Percentiles rank a stretch among this genome's conserved stretches.
Conservation (phyloP, 768 basidiomycete genomes). For the Boletus fagicola region DNA sequence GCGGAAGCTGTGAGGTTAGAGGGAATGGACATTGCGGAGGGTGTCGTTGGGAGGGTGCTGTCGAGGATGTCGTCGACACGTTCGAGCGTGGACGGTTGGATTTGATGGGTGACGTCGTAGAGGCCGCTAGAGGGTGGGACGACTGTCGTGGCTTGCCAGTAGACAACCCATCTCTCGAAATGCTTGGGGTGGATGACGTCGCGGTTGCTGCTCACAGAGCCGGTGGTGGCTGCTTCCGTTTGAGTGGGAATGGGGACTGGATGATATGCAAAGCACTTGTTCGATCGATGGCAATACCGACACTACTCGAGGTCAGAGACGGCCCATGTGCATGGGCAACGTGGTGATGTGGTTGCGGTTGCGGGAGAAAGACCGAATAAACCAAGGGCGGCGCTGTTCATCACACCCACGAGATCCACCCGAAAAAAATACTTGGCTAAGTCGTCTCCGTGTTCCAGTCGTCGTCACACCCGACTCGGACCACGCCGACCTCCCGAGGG, state of each 20-base stretch:
- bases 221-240: slow-evolving; percentile 38
- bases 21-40: slow-evolving; percentile 23
- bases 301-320: slow-evolving; percentile 24
- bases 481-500: too few species aligned
- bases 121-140: slow-evolving; percentile 18
- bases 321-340: slow-evolving; percentile 27
- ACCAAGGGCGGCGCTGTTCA: slow-evolving; percentile 55
- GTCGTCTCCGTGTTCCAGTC: slow-evolving; percentile 9
- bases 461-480: too few species aligned
- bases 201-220: slow-evolving; percentile 12
- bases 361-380: slow-evolving; percentile 48
- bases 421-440: slow-evolving; percentile 4
- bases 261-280: slow-evolving; percentile 18
- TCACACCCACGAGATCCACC: slow-evolving; percentile 26
- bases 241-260: slow-evolving; percentile 35
- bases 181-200: slow-evolving; percentile 8
- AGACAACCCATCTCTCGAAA: slow-evolving; percentile 8
- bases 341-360: slow-evolving; percentile 26
- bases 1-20: too few species aligned
- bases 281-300: slow-evolving; percentile 29
- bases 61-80: slow-evolving; percentile 13
- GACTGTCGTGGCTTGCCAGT: slow-evolving; percentile 17
- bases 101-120: slow-evolving; percentile 17
- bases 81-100: slow-evolving; percentile 7
- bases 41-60: slow-evolving; percentile 13